A percentile compares a stretch with the other conserved stretches of the same genome.
Evolutionary conservation across 2,329 filamentous ascomycete genomes (phyloP).

Genomic region (Thelonectria rubi): DNA sequence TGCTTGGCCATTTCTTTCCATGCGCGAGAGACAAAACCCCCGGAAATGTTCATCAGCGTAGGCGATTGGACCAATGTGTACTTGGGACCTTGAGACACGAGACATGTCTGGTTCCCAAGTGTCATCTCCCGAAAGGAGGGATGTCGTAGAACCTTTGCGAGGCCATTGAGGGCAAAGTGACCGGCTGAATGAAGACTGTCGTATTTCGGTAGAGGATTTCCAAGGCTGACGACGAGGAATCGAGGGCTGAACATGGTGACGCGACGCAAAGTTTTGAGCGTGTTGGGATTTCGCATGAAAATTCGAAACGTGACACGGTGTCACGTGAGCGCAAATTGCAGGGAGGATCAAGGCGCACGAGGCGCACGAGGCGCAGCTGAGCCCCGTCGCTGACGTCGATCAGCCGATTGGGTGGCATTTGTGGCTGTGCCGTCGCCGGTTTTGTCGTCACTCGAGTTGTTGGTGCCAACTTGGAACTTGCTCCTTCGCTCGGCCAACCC

Average conservation of each 20-base stretch:
- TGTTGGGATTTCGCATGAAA: constrained; percentile 11
- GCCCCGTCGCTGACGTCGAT: constrained; percentile 45
- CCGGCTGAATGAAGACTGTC: constrained; percentile 88
- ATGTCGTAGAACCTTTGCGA: constrained; percentile 58
- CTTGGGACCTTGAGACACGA: constrained; percentile 58
- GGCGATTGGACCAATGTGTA: constrained; percentile 79
- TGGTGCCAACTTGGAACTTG: constrained; percentile 29
- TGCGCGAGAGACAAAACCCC: constrained; percentile 72
- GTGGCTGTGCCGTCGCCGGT: constrained; percentile 47
- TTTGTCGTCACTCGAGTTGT: constrained; percentile 45
- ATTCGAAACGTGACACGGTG: constrained; percentile 29
- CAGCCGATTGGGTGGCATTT: constrained; percentile 43
- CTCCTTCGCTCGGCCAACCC: constrained; percentile 23
- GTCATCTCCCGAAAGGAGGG: constrained; percentile 58
- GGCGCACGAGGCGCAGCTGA: constrained; percentile 23
- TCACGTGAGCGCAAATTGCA: constrained; percentile 42
- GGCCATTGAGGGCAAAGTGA: constrained; percentile 75
- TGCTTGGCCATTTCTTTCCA: constrained; percentile 66
- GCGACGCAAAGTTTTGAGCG: constrained; percentile 18
- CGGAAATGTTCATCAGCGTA: constrained; percentile 85
- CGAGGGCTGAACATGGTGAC: constrained; percentile 53
- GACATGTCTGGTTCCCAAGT: constrained; percentile 62
- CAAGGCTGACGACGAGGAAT: constrained; percentile 85
- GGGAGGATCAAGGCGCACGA: constrained; percentile 25
- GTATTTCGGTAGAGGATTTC: constrained; percentile 80